A percentile compares a stretch with the other conserved stretches of the same genome.
phyloP scores from a whole-genome alignment of 108 stramenopile genomes.

The Thalassiosira profunda region DNA sequence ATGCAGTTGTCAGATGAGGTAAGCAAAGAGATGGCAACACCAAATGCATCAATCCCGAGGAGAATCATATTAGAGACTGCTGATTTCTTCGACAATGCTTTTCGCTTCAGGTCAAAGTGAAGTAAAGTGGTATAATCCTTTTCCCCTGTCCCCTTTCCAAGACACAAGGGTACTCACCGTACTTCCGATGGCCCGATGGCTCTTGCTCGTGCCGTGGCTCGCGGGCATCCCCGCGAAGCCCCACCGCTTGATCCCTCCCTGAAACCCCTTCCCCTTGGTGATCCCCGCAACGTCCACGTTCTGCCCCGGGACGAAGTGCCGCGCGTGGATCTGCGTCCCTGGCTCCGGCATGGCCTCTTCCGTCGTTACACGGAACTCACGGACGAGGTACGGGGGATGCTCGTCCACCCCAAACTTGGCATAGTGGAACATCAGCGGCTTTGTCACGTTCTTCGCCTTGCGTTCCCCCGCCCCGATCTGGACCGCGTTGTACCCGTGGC shows the following conservation, averaged over 20 bases:
- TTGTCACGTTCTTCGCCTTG: constrained; percentile 91
- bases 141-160: too few species aligned
- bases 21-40: too few species aligned
- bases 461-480: constrained; percentile 95
- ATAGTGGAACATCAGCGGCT: constrained; percentile 73
- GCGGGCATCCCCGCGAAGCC: constrained; percentile 95
- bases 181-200: constrained; percentile 92
- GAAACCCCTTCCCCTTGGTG: constrained; percentile 98
- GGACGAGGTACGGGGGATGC: constrained; percentile 78
- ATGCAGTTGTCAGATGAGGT: too few species aligned
- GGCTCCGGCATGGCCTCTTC: constrained; percentile 73
- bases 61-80: too few species aligned
- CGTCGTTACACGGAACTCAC: constrained; percentile 85
- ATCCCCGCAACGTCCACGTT: constrained; percentile 93
- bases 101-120: too few species aligned
- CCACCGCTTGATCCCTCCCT: constrained; percentile 99
- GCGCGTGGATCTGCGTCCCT: constrained; percentile 87
- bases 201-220: constrained; percentile 93
- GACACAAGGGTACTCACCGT: too few species aligned
- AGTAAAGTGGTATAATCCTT: too few species aligned
- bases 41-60: too few species aligned
- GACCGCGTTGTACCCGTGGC: constrained; percentile 91
- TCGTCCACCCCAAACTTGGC: constrained; percentile 59
- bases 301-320: constrained; percentile 99
- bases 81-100: too few species aligned